A percentile compares a stretch with the other conserved stretches of the same genome.
Evolutionary conservation across 2,329 filamentous ascomycete species (phyloP).

Genomic region (Shiraia bambusicola): DNA sequence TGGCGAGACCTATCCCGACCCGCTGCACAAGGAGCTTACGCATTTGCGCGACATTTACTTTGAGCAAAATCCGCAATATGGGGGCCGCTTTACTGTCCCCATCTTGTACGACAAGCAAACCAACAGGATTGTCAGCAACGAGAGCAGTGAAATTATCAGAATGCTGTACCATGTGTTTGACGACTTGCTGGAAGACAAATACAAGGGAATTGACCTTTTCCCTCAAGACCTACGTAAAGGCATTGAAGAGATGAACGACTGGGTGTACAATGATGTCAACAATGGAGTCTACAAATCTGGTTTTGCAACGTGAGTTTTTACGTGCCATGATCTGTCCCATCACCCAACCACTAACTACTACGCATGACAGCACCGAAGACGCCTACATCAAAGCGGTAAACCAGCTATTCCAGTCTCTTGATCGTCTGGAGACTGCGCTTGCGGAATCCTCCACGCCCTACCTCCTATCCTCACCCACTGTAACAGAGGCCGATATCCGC

Average conservation of each 20-base stretch:
- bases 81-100: constrained; percentile 83
- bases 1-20: constrained; percentile 60
- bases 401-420: constrained; percentile 51
- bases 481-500: constrained; percentile 55
- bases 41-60: constrained; percentile 82
- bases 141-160: constrained; percentile 88
- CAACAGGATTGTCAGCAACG: constrained; percentile 82
- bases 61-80: constrained; percentile 68
- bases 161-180: constrained; percentile 88
- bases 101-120: constrained; percentile 78
- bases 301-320: constrained; percentile 49
- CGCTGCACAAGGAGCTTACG: constrained; percentile 67
- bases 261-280: constrained; percentile 56
- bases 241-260: constrained; percentile 54
- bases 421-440: constrained; percentile 50
- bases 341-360: background rate
- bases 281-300: constrained; percentile 56
- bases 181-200: constrained; percentile 48
- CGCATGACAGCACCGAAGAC: constrained; percentile 45
- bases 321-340: background rate
- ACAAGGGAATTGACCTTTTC: constrained; percentile 48
- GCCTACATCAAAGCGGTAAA: constrained; percentile 52
- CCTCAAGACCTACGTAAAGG: constrained; percentile 47
- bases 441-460: constrained; percentile 47
- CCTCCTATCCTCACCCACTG: constrained; percentile 47